These are phyloP conservation scores for Dendrostoma leiphaemia DNA, from an alignment of 2,329 filamentous ascomycete species.

Conservation along the genomic window DNA sequence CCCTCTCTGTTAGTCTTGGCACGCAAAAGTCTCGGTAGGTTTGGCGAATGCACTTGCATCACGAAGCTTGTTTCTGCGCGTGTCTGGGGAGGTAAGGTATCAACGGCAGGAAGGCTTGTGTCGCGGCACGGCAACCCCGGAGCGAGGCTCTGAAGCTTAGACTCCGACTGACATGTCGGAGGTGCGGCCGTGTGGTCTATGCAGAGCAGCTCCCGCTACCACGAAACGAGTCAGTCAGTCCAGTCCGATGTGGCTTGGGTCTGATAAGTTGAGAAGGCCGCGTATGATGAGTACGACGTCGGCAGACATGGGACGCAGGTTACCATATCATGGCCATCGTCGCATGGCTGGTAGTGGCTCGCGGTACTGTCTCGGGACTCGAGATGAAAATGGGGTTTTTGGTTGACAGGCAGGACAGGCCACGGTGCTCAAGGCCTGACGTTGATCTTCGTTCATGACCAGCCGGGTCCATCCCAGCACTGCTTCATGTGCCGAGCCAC, in stretches of 20 bases:
- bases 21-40: not conserved
- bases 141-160: not conserved
- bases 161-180: slow-evolving; percentile 9
- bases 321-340: not conserved
- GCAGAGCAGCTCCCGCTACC: not conserved
- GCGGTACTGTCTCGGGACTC: not conserved
- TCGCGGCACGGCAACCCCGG: not conserved
- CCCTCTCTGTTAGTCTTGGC: not conserved
- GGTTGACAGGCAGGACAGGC: not conserved
- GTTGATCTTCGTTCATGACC: slow-evolving; percentile 7
- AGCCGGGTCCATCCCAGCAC: not conserved
- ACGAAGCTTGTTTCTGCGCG: slow-evolving; percentile 1
- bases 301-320: not conserved
- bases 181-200: slow-evolving; percentile 12
- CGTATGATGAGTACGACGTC: not conserved
- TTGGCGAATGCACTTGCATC: not conserved
- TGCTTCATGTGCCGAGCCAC: no score
- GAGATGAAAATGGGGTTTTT: not conserved
- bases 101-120: not conserved
- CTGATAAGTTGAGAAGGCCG: no score
- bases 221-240: not conserved
- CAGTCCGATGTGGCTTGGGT: no score
- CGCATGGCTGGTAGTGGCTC: not conserved
- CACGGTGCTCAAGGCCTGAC: not conserved
- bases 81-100: slow-evolving; percentile 4